Evolutionary conservation across 805 yeast species (phyloP).

Genomic region (Torulaspora quercuum): DNA sequence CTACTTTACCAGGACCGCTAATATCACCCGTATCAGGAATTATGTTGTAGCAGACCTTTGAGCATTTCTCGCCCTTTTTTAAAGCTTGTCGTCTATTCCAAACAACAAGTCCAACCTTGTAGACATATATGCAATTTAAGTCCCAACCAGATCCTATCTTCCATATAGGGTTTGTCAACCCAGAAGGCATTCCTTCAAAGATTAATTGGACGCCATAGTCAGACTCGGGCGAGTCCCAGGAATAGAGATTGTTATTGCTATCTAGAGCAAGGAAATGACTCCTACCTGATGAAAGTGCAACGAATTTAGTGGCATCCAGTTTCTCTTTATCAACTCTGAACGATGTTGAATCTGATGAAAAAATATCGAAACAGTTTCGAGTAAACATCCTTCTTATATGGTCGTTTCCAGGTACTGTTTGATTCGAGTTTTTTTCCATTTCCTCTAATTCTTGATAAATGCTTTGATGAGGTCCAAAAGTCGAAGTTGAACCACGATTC

Average conservation of each 20-base stretch:
- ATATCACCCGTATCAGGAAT: slow-evolving; percentile 42
- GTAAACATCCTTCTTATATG: slow-evolving; percentile 33
- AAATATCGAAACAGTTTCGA: slow-evolving; percentile 27
- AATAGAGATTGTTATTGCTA: slow-evolving; percentile 45
- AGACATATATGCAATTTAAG: slow-evolving; percentile 48
- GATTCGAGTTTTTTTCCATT: slow-evolving; percentile 21
- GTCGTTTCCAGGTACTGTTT: slow-evolving; percentile 27
- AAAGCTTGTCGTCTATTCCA: slow-evolving; percentile 47
- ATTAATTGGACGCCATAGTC: slow-evolving; percentile 44
- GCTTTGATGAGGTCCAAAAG: slow-evolving; percentile 28
- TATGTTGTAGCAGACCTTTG: slow-evolving; percentile 41
- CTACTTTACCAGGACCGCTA: slow-evolving; percentile 37
- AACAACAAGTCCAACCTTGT: slow-evolving; percentile 51
- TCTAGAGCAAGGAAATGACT: slow-evolving; percentile 62
- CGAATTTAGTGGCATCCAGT: slow-evolving; percentile 36
- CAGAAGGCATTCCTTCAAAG: slow-evolving; percentile 35
- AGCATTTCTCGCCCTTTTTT: slow-evolving; percentile 29
- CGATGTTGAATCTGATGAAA: slow-evolving; percentile 9
- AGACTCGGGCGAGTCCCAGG: slow-evolving; percentile 54
- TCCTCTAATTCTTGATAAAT: slow-evolving; percentile 28
- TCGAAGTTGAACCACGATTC: slow-evolving; percentile 23
- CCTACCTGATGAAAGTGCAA: slow-evolving; percentile 59
- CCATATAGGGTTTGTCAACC: slow-evolving; percentile 35
- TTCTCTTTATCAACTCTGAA: slow-evolving; percentile 19
- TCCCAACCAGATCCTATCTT: slow-evolving; percentile 69